Base-by-base conservation (phyloP, 495 filamentous ascomycete species). In the Darksidea phi region DNA sequence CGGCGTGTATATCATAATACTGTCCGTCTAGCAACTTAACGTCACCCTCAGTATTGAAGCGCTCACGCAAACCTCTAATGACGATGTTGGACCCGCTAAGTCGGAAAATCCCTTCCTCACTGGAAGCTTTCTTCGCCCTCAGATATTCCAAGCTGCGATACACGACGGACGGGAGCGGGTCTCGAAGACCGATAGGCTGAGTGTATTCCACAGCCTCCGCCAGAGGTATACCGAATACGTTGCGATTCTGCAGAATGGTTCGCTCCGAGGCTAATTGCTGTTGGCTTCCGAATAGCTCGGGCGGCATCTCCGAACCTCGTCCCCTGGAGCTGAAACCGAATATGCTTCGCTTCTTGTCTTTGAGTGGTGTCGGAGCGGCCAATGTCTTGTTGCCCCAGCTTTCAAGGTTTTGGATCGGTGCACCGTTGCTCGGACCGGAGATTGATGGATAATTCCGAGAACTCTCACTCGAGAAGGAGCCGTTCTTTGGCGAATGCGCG, bases 71-170 rank as follows among this genome's bases (percentile, higher is more conserved):
- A 28, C 84, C 86, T 71, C 94, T 96, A 75, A 97, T 94, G 36
- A 96, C 87, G 52, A 93, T 83, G 69, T 94, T 97, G 0, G 93
- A 96, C 23, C 94, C 94, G 64, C 90, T 97, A 50, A 98, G 77
- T 25, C 94, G 86, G 80, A 98, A 98, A 23, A 98, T 97, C 37
- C 94, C 94, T 73, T 98, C 94, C 72, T 98, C 94, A 20, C 75
- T 79, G 17, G 87, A 81, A 38, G 93, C 95, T 54, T 87, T 84
- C 75, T 95, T 91, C 13, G 85, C 80, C 49, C 89, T 86, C 23
- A 98, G 80, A 72, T 96, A 98, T 71, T 97, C 90, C 62, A 98
- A 88, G 67, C 92, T 97, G 45, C 94, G 88, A 76, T 95, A 97
- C 42, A 97, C 91, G 0, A 97, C 94, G n/a, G 95, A 90, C 7